Conservation (phyloP, 2,329 filamentous ascomycete genomes). For the Botrytis fabae region DNA sequence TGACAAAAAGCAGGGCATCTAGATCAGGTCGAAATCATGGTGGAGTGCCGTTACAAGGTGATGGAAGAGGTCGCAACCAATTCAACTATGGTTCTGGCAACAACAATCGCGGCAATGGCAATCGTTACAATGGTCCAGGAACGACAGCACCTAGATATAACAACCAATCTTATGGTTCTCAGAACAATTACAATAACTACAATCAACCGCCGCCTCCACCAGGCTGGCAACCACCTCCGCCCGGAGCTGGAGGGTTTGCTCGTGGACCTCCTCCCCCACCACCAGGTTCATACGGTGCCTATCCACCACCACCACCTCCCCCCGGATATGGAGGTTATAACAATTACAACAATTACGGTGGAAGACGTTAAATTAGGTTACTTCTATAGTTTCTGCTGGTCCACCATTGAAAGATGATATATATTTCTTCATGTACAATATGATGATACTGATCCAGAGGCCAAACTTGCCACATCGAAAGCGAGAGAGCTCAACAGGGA, state of each 20-base stretch:
- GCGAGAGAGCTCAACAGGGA: conserved; percentile 88
- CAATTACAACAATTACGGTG: conserved; percentile 20
- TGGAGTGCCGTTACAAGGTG: conserved; percentile 59
- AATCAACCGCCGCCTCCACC: conserved; percentile 34
- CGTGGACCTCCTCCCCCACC: conserved; percentile 50
- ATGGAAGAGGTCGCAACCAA: conserved; percentile 49
- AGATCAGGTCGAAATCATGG: conserved; percentile 69
- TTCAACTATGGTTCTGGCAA: conserved; percentile 53
- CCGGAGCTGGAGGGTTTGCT: conserved; percentile 48
- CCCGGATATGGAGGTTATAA: conserved; percentile 31
- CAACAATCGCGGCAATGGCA: conserved; percentile 29
- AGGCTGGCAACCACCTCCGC: conserved; percentile 48
- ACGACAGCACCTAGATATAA: conserved; percentile 21
- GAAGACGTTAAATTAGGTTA: not conserved
- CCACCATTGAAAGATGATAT: not conserved
- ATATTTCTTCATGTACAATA: conserved; percentile 66
- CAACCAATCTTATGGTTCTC: conserved; percentile 19
- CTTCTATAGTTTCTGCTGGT: not conserved
- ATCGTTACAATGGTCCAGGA: conserved; percentile 19
- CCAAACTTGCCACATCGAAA: conserved; percentile 90
- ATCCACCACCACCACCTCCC: conserved; percentile 25
- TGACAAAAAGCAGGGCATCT: conserved; percentile 64
- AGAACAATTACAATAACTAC: conserved; percentile 32
- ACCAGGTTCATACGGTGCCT: conserved; percentile 35
- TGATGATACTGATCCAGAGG: conserved; percentile 84